Base-by-base conservation (phyloP, 106 monocot species). In the Chionographis japonica region DNA sequence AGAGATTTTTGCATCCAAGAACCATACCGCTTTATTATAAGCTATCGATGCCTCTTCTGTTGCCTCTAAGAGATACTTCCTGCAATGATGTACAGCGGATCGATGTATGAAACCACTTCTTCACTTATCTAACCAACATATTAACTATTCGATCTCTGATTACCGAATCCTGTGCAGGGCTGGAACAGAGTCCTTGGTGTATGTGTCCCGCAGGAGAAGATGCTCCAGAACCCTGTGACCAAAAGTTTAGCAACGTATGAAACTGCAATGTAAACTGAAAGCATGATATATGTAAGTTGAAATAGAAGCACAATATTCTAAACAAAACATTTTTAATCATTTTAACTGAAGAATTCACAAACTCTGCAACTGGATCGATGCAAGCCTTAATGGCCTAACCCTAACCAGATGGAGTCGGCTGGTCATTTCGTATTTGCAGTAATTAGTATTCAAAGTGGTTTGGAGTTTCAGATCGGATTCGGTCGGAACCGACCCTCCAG, bases 101-200 rank as follows among this genome's bases (percentile, higher is more conserved):
- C 40, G 12, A 59, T 67, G 38, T 37, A 5, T 17, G 18, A 63
- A 70, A 20, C n/a, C 57, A 65, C 10, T 35, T 14, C 19, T 37
- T 59, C 55, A 36, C 46, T 16, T 9, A 6, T 11, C 16, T 17
- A 54, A 70, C 9, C 35, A 55, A 61, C 12, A 67, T 65, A 55
- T 51, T 3, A 70, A 60, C 8, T 53, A 19, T 39, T 58, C n/a
- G n/a, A n/a, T n/a, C 3, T 9, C 7, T 37, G n/a, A 60, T 62
- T 83, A 90, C 98, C 93, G 75, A 41, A 98, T 93, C 75, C 80
- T 84, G 75, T 90, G 90, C 14, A 98, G 75, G 15, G 98, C 98
- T 50, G 87, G 92, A 61, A 98, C 85, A 42, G 93, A 87, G 61
- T 98, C 98, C 79, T 87, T 87, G n/a, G 86, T 98, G 61, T 98